Evolutionary conservation across 2,329 filamentous ascomycete genomes (phyloP), one percentile per base, ranked within the genome.

Genomic region (Diaporthe sp.): DNA sequence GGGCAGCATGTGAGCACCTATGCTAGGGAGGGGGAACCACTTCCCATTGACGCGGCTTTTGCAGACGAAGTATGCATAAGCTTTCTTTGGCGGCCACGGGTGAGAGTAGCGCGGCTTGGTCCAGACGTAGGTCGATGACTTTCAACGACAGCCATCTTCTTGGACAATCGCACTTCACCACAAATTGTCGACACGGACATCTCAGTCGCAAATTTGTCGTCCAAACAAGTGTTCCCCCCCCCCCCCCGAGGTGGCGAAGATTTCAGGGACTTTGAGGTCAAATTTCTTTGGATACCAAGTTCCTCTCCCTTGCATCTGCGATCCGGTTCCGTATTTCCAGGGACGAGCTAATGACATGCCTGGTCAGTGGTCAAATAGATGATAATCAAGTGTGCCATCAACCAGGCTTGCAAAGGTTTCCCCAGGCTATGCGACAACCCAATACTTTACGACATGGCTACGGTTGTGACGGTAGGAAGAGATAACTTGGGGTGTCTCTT

Each of bases 331-430:
- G 4, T 35, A 5, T 5, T 35, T 35, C 32, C 27, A 32, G 53
- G 17, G 30, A 12, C 55, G 27, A n/a, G 19, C 55, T 35, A 10
- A 25, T 37, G 22, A 17, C 32, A 25, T 15, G 22, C n/a, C 32
- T 15, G 32, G 17, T 39, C 32, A 25, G 6, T n/a, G 17, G 17
- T 22, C 30, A 12, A 12, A 8, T 25, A 22, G 30, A 56, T 3
- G 5, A 6, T 10, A 32, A 9, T 35, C 12, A 30, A 9, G 30
- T 7, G 7, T 35, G 4, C 17, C 27, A 25, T 25, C 6, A 25
- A 2, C 4, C 32, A 35, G 10, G 13, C 4, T 4, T 25, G 0
- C 0, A 3, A 17, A 37, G 6, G 12, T 37, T 12, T 37, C 37
- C 12, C 37, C 37, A 37, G 37, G 10, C 37, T 37, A 8, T 37